phyloP scores from a whole-genome alignment of 139 green algal genomes.

The Ostreobium quekettii region DNA sequence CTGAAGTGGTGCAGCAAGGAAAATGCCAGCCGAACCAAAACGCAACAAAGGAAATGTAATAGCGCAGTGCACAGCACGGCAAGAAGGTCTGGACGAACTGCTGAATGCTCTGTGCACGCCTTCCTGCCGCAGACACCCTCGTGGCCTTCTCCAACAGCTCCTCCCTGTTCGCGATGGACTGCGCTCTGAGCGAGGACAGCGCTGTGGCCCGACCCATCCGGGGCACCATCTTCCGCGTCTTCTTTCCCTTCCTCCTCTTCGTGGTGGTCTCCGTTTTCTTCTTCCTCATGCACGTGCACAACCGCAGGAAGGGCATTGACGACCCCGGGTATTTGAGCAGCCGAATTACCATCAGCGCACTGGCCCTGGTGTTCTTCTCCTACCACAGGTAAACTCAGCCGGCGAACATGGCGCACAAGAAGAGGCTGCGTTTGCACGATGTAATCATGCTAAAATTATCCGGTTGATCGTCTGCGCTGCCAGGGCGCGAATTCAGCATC shows the following conservation, averaged over 20 bases:
- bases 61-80: no score
- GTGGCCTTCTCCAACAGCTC: background rate
- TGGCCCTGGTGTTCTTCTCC: constrained; percentile 2
- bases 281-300: background rate
- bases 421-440: no score
- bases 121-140: background rate
- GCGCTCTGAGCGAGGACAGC: constrained; percentile 3
- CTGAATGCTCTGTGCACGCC: no score
- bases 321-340: background rate
- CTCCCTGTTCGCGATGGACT: constrained; percentile 3
- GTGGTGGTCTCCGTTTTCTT: background rate
- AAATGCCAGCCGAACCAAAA: no score
- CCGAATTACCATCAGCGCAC: background rate
- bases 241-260: constrained; percentile 6
- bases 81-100: no score
- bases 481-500: no score
- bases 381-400: no score
- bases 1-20: no score
- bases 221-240: background rate
- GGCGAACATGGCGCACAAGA: no score
- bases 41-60: no score
- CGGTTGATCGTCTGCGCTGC: no score
- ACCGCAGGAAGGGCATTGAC: background rate
- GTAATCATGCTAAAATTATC: no score
- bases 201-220: background rate